A percentile compares a stretch with the other conserved stretches of the same genome.
phyloP scores from a whole-genome alignment of 73 alveolate genomes.

The Effrenium voratum region DNA sequence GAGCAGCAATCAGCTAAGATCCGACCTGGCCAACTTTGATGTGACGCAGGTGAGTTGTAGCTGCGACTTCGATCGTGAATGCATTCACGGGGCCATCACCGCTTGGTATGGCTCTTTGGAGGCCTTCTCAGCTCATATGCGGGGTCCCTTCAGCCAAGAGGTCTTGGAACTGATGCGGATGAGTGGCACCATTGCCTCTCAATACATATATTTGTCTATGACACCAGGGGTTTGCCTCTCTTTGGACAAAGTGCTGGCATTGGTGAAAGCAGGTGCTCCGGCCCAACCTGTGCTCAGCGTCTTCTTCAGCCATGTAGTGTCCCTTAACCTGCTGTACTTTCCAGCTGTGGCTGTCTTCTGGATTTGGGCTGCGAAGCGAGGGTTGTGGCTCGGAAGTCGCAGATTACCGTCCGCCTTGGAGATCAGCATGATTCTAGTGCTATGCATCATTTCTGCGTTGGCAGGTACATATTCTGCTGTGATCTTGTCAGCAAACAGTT shows the following conservation, averaged over 20 bases:
- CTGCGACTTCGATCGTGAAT: conserved; percentile 14
- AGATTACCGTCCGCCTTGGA: not conserved
- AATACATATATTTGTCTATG: not conserved
- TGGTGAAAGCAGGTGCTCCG: not conserved
- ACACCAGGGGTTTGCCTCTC: not conserved
- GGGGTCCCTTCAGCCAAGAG: conserved; percentile 14
- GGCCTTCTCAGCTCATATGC: conserved; percentile 10
- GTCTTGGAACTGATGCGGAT: conserved; percentile 21
- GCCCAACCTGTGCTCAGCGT: not conserved
- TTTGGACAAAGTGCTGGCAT: not conserved
- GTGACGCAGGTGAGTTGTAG: conserved; percentile 18
- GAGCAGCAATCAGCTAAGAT: not conserved
- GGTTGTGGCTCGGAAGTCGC: not conserved
- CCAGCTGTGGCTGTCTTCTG: not conserved
- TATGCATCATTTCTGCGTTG: not conserved
- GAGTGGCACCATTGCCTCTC: not conserved
- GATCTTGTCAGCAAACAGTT: not conserved
- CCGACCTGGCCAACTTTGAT: conserved; percentile 5
- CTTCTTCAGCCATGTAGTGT: conserved; percentile 21
- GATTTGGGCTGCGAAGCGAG: not conserved
- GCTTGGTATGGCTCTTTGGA: conserved; percentile 12
- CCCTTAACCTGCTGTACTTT: not conserved
- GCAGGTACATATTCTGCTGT: not conserved
- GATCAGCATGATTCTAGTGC: not conserved
- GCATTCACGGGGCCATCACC: conserved; percentile 52